Evolutionary conservation across 1,284 basidiomycete species (phyloP), one percentile per base, ranked within the genome.

Genomic region (Takashimella koratensis): DNA sequence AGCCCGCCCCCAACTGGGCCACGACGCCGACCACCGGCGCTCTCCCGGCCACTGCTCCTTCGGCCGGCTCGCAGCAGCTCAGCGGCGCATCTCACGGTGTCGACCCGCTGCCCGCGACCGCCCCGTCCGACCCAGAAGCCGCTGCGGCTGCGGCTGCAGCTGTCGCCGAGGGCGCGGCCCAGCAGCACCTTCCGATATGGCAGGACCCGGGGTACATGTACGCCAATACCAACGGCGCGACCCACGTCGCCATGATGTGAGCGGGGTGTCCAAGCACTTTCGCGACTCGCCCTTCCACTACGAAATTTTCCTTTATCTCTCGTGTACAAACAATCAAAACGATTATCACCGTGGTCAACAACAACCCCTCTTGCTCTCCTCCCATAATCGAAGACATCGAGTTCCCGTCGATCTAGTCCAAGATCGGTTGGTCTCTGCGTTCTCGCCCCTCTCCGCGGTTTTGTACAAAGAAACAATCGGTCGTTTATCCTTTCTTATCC

Each of bases 1-100:
- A 66, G 40, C 67, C 67, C 2, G 69, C 67, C 3, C 68, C 68
- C 47, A 68, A 70, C 58, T 70, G 67, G 66, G 64, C 60, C 48
- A 48, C 41, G 4, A 40, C 43, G 2, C 30, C 30, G 16, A 45
- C 39, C 40, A 30, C 43, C n/a, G 45, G 48, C 43, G 27, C 36
- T 48, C 45, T 43, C 46, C 51, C 48, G 19, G 53, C 50, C 21
- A 8, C 30, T 8, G 30, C 16, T 16, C 8, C 8, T 16, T 8
- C 10, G 8, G 10, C 8, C 10, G 10, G 16, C 8, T 8, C 10
- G 8, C 30, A 36, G 8, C 30, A 36, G 16, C 10, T 16, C 30
- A 16, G 30, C 16, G 30, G 8, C 8, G 30, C 30, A 36, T 8
- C 30, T 36, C 30, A 36, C 16, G 55, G 52, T 50, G 52, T 57